These are phyloP conservation scores for Sporothrix pallida DNA, from an alignment of 2,329 filamentous ascomycete species.

Conservation along the genomic window DNA sequence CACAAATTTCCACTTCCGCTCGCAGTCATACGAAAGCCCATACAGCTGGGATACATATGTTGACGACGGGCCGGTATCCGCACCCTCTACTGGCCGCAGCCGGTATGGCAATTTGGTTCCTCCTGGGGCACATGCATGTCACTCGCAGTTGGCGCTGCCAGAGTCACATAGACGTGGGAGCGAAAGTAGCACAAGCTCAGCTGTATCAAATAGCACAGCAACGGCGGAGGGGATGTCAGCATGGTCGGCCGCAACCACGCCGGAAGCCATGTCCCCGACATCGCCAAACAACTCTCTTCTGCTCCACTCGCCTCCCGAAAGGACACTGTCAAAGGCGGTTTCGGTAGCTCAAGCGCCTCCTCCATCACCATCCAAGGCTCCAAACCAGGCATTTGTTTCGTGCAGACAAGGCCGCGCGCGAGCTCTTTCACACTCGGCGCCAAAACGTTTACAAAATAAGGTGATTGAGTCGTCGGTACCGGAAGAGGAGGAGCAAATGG, in stretches of 20 bases:
- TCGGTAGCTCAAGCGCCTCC: not conserved
- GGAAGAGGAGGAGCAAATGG: slow-evolving; percentile 33
- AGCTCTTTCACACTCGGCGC: slow-evolving; percentile 27
- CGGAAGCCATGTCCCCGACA: slow-evolving; percentile 35
- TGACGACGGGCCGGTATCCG: not conserved
- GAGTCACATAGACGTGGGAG: slow-evolving; percentile 32
- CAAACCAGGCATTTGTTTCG: not conserved
- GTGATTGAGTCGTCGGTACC: slow-evolving; percentile 30
- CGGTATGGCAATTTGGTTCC: slow-evolving; percentile 28
- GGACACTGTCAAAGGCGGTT: slow-evolving; percentile 1
- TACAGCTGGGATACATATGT: slow-evolving; percentile 13
- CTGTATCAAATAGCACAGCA: slow-evolving; percentile 27
- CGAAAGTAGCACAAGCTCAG: slow-evolving; percentile 35
- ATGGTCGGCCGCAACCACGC: slow-evolving; percentile 36
- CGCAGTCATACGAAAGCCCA: slow-evolving; percentile 31
- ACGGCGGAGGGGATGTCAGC: slow-evolving; percentile 22
- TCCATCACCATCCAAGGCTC: slow-evolving; percentile 2
- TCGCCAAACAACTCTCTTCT: slow-evolving; percentile 27
- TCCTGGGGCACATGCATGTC: not conserved
- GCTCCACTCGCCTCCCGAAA: slow-evolving; percentile 20
- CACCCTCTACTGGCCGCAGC: not conserved
- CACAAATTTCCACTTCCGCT: slow-evolving; percentile 25
- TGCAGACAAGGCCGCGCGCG: slow-evolving; percentile 17
- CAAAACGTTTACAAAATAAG: slow-evolving; percentile 32
- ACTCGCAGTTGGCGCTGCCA: not conserved